phyloP scores from a whole-genome alignment of 345 rosid genomes.

The Eucalyptus tenuipes region DNA sequence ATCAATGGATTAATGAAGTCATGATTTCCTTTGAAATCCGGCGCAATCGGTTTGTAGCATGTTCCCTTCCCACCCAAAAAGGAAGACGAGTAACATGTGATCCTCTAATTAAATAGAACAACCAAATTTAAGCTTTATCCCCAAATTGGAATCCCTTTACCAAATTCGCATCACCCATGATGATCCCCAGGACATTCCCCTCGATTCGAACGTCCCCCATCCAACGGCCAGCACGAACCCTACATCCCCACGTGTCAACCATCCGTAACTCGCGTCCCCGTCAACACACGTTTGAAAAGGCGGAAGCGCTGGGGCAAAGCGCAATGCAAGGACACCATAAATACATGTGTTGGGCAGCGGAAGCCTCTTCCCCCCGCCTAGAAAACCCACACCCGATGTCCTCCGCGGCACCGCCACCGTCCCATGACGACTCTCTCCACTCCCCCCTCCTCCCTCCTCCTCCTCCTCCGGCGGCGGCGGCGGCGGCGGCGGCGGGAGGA shows the following conservation, averaged over 20 bases:
- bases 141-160: not conserved
- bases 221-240: not conserved
- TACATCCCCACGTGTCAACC: not conserved
- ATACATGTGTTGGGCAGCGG: not conserved
- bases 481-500: not conserved
- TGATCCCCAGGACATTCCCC: not conserved
- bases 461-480: slow-evolving; percentile 10
- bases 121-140: not conserved
- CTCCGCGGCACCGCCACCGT: not conserved
- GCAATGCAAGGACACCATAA: not conserved
- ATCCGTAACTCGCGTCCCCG: not conserved
- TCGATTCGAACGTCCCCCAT: not conserved
- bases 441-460: not conserved
- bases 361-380: not conserved
- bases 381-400: not conserved
- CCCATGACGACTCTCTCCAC: not conserved
- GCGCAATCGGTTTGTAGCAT: not conserved
- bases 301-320: not conserved
- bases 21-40: not conserved
- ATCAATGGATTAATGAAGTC: not conserved
- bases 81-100: not conserved
- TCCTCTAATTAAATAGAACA: not conserved
- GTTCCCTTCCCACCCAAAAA: not conserved
- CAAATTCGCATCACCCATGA: not conserved
- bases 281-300: not conserved